Evolutionary conservation across 208 protist species (phyloP).

Genomic region (Acanthamoeba castellanii): DNA sequence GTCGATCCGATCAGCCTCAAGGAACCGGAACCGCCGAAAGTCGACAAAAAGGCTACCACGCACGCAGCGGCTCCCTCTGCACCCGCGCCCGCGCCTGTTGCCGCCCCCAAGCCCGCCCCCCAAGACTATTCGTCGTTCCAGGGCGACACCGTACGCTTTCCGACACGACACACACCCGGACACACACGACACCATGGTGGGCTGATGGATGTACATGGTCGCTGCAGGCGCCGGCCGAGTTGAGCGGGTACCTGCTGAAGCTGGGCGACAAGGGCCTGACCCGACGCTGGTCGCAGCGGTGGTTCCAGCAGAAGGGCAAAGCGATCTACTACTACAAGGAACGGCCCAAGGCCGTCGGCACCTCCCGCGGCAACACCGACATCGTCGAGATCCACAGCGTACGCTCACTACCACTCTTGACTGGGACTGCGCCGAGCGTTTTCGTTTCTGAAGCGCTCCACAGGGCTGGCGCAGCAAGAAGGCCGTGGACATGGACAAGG

Average conservation of each 20-base stretch:
- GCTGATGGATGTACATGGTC: neutral
- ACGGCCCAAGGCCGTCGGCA: neutral
- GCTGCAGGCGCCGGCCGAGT: neutral
- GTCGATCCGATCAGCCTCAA: too few species aligned
- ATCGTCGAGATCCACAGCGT: constrained; percentile 11
- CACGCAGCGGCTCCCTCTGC: too few species aligned
- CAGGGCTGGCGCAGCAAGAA: neutral
- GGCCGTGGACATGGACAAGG: constrained; percentile 10
- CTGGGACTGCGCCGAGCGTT: too few species aligned
- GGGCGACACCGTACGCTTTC: too few species aligned
- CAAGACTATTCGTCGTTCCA: too few species aligned
- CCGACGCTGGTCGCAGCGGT: neutral
- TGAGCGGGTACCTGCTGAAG: constrained; percentile 1
- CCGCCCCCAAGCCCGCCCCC: too few species aligned
- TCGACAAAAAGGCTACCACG: too few species aligned
- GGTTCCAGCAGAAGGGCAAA: constrained; percentile 9
- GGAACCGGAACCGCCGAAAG: too few species aligned
- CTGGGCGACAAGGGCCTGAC: constrained; percentile 2
- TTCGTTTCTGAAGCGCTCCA: too few species aligned
- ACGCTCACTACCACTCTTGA: neutral
- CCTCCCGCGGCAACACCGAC: constrained; percentile 10
- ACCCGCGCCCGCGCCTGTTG: too few species aligned
- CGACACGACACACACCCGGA: neutral
- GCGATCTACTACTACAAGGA: neutral
- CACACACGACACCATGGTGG: neutral